Base-by-base conservation (phyloP, 495 filamentous ascomycete genomes). In the Chaetomium cochliodes region DNA sequence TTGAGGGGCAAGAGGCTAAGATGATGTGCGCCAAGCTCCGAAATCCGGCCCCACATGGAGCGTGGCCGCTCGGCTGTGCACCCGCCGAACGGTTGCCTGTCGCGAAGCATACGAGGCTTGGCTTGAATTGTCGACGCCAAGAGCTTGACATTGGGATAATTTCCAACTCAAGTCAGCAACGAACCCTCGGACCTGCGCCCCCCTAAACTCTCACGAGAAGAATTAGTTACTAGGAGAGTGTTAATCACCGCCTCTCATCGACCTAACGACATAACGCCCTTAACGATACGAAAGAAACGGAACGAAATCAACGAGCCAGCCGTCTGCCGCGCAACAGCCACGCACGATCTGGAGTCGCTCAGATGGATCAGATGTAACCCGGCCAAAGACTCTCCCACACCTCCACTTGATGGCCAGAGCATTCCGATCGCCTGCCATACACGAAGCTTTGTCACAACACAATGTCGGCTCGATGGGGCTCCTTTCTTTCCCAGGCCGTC, bases 401-500 rank as follows among this genome's bases (percentile, higher is more conserved):
- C 37, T 33, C 23, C 39, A 49, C 22, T 64, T 68, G 54, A 70
- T 62, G 64, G 58, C 60, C 57, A 22, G 5, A 63, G 47, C 26
- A 64, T 57, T 1, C 13, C 53, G 37, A 18, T 7, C 18, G 9
- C 28, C 30, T 16, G 39, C 47, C 39, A 39, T 33, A 37, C 12
- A 55, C 55, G 11, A n/a, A 50, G 53, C 46, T 51, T 33, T 26
- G 47, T 56, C 54, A 37, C 30, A 15, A 37, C 56, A 58, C 64
- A 60, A 76, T 76, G 72, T 65, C 74, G 52, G 65, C 67, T 62
- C 77, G 87, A 86, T 91, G 89, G 89, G 91, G 92, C 25, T 90
- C 88, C 33, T 90, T 98, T 70, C 81, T 99, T 54, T 89, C 90
- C 65, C 92, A 96, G 74, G 93, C 93, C 59, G 92, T 97, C 58